Evolutionary conservation across 1,284 basidiomycete species (phyloP).

Genomic region (Sporisorium iseilematis-ciliati): DNA sequence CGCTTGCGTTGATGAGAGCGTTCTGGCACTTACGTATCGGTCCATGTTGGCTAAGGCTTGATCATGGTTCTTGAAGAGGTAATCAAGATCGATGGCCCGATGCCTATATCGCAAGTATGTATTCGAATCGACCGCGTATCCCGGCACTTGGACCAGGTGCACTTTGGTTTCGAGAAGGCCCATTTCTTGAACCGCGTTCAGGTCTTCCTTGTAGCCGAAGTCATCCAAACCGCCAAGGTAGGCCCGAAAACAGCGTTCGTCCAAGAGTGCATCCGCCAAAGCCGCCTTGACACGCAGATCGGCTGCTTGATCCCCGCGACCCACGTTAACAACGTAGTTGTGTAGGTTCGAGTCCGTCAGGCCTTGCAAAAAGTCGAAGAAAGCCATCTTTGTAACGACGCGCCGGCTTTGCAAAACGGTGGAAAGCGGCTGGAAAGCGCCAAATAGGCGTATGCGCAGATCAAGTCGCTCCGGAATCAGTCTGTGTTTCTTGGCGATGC

Average conservation of each 20-base stretch:
- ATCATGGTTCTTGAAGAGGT: constrained; percentile 29
- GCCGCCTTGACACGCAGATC: constrained; percentile 45
- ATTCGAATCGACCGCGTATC: constrained; percentile 28
- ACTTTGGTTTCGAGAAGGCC: constrained; percentile 34
- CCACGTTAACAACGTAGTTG: constrained; percentile 44
- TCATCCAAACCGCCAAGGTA: constrained; percentile 51
- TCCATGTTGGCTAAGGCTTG: not conserved
- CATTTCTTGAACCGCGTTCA: constrained; percentile 18
- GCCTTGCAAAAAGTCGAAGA: constrained; percentile 35
- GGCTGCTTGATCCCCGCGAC: constrained; percentile 35
- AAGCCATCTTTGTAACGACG: constrained; percentile 4
- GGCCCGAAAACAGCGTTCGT: constrained; percentile 34
- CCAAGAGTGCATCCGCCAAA: constrained; percentile 37
- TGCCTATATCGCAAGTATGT: constrained; percentile 26
- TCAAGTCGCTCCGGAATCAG: constrained; percentile 23
- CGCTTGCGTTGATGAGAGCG: not conserved
- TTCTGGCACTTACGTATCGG: constrained; percentile 22
- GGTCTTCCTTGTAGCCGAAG: constrained; percentile 41
- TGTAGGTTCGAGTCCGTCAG: constrained; percentile 24
- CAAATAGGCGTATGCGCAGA: constrained; percentile 34
- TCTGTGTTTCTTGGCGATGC: constrained; percentile 38
- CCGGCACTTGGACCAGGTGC: constrained; percentile 43
- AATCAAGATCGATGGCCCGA: constrained; percentile 40
- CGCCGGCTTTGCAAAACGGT: not conserved
- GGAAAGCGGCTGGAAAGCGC: constrained; percentile 6